Percentiles rank a stretch among this genome's conserved stretches.
Conservation (phyloP, 306 rosid genomes). For the Glycine tomentella region DNA sequence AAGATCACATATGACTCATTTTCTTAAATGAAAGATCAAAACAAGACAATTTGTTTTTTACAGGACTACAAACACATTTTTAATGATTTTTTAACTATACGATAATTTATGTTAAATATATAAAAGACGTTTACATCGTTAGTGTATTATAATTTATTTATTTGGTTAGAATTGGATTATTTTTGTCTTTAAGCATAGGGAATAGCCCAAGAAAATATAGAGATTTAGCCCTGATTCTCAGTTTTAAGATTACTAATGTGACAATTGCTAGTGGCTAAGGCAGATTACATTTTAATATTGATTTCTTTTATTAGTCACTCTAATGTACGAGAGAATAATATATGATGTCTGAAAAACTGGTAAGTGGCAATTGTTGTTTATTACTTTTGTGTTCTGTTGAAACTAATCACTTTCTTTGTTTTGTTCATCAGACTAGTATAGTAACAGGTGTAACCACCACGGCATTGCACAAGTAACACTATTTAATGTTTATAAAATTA, state of each 20-base stretch:
- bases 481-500: background rate
- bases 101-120: background rate
- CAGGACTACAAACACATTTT: background rate
- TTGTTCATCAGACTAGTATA: conserved; percentile 3
- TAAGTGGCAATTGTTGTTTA: background rate
- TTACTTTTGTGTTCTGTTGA: no score
- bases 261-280: background rate
- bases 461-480: conserved; percentile 23
- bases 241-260: background rate
- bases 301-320: background rate
- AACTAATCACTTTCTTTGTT: conserved; percentile 23
- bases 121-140: no score
- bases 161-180: background rate
- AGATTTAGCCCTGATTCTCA: conserved; percentile 12
- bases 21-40: no score
- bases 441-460: conserved; percentile 30
- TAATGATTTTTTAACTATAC: background rate
- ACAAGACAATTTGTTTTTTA: background rate
- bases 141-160: background rate
- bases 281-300: background rate
- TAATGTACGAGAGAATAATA: background rate
- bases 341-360: conserved; percentile 13
- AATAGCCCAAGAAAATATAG: background rate
- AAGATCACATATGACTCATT: no score
- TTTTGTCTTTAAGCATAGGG: background rate